These are phyloP conservation scores for Yamadazyma sp. DNA, from an alignment of 1,139 yeast genomes.

Conservation along the genomic window DNA sequence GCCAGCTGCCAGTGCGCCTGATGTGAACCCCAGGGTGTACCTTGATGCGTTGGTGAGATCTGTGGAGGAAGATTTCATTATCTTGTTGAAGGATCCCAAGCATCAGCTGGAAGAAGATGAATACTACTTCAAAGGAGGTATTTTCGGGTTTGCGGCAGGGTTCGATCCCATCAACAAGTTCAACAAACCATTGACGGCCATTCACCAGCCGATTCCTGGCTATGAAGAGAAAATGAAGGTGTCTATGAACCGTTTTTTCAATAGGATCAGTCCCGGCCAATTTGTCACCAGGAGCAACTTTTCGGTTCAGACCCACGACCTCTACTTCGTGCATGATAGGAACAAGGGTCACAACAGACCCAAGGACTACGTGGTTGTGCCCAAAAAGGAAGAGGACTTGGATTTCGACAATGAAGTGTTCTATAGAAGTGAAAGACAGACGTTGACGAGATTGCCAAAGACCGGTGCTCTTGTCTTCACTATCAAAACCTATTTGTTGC, in stretches of 20 bases:
- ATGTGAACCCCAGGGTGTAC: slow-evolving; percentile 28
- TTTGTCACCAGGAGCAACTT: slow-evolving; percentile 63
- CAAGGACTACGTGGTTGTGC: slow-evolving; percentile 27
- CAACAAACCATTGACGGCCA: slow-evolving; percentile 50
- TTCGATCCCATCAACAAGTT: slow-evolving; percentile 63
- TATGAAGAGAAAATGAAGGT: slow-evolving; percentile 53
- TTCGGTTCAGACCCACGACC: slow-evolving; percentile 57
- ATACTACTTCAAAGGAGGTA: slow-evolving; percentile 63
- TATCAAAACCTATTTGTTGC: slow-evolving; percentile 64
- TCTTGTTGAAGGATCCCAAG: slow-evolving; percentile 51
- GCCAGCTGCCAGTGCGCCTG: slow-evolving; percentile 28
- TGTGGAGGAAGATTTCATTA: slow-evolving; percentile 68
- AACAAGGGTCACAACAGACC: slow-evolving; percentile 46
- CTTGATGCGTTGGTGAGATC: slow-evolving; percentile 44
- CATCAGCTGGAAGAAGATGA: slow-evolving; percentile 45
- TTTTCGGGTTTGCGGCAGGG: slow-evolving; percentile 74
- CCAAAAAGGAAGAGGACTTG: slow-evolving; percentile 33
- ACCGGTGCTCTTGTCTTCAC: slow-evolving; percentile 57
- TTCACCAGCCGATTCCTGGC: slow-evolving; percentile 66
- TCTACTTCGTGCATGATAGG: slow-evolving; percentile 50
- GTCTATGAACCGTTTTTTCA: slow-evolving; percentile 64
- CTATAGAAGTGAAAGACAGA: slow-evolving; percentile 64
- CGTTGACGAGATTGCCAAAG: slow-evolving; percentile 56
- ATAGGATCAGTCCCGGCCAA: slow-evolving; percentile 48
- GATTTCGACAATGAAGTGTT: slow-evolving; percentile 57